Conservation (phyloP, 495 filamentous ascomycete genomes). For the Aspergillus homomorphus region DNA sequence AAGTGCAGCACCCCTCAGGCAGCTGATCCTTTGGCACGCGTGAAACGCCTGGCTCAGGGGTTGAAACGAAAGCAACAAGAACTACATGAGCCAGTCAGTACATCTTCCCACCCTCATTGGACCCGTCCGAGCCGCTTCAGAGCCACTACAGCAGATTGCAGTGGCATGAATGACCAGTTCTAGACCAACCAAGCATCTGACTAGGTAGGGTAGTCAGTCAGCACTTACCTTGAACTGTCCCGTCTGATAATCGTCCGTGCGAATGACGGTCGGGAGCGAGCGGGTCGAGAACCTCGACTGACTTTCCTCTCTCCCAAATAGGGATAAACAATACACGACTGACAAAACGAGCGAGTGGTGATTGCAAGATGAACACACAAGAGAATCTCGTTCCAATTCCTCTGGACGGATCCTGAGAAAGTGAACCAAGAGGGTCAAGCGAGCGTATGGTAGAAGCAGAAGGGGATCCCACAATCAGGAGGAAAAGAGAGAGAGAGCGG, state of each 20-base stretch:
- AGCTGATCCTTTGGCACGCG: neutral
- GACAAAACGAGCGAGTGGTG: neutral
- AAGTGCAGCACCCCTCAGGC: neutral
- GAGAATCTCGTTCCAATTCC: neutral
- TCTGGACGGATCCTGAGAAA: neutral
- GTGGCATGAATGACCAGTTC: conserved; percentile 7
- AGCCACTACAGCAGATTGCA: neutral
- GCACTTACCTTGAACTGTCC: neutral
- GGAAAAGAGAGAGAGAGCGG: conserved; percentile 4
- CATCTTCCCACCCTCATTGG: neutral
- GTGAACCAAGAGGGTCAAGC: neutral
- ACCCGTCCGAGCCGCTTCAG: neutral
- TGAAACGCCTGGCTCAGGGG: conserved; percentile 34
- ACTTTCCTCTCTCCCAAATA: neutral
- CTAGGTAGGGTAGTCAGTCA: neutral
- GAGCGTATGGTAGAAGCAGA: neutral
- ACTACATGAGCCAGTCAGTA: conserved; percentile 11
- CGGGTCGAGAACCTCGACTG: neutral
- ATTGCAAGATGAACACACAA: neutral
- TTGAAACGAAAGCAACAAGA: conserved; percentile 33
- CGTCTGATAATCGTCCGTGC: neutral
- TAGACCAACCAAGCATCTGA: neutral
- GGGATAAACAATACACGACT: neutral
- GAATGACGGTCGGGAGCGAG: neutral
- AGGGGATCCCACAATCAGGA: neutral